These are phyloP conservation scores for Macroventuria anomochaeta DNA, from an alignment of 2,329 filamentous ascomycete species.

Conservation along the genomic window DNA sequence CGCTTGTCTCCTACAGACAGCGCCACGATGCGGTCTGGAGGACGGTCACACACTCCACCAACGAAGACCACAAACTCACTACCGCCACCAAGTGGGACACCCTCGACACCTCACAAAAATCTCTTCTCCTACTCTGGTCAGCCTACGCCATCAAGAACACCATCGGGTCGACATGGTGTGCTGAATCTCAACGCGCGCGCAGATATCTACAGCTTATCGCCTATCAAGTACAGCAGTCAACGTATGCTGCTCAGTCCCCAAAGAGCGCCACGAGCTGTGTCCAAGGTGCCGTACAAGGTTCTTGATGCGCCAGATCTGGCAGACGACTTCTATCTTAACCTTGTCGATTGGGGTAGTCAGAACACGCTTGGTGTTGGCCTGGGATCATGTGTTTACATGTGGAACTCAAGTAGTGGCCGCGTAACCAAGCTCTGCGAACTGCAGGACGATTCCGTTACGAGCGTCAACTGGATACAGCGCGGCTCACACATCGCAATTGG, in stretches of 20 bases:
- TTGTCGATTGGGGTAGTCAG: constrained; percentile 96
- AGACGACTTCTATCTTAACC: constrained; percentile 96
- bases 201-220: constrained; percentile 94
- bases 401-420: constrained; percentile 89
- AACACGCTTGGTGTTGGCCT: constrained; percentile 93
- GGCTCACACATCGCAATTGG: constrained; percentile 95
- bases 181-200: constrained; percentile 88
- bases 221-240: constrained; percentile 90
- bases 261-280: constrained; percentile 86
- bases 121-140: constrained; percentile 91
- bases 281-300: constrained; percentile 97
- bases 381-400: constrained; percentile 95
- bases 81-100: constrained; percentile 77
- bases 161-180: constrained; percentile 78
- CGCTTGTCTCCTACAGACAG: constrained; percentile 60
- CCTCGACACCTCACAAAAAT: constrained; percentile 96
- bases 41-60: constrained; percentile 81
- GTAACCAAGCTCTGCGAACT: constrained; percentile 95
- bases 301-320: constrained; percentile 94
- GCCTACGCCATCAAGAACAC: constrained; percentile 86
- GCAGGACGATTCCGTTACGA: constrained; percentile 92
- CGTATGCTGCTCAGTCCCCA: constrained; percentile 90
- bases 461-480: constrained; percentile 97
- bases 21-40: constrained; percentile 66
- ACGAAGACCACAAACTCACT: constrained; percentile 66